Evolutionary conservation across 2,329 filamentous ascomycete species (phyloP).

Genomic region (Trichothecium roseum): DNA sequence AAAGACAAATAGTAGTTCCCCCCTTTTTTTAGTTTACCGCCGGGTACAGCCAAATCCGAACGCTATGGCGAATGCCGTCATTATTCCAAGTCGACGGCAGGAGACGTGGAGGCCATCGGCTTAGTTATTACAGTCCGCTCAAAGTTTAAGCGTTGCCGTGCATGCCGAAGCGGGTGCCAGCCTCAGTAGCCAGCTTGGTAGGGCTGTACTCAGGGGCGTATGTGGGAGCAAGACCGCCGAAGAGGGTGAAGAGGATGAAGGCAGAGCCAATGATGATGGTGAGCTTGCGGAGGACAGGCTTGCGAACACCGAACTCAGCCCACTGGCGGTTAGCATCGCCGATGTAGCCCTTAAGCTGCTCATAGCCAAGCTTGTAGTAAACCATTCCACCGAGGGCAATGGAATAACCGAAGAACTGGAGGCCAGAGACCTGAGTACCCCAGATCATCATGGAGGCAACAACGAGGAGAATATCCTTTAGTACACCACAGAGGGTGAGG

Average conservation of each 20-base stretch:
- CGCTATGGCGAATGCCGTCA: constrained; percentile 8
- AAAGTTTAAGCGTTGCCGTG: not conserved
- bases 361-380: constrained; percentile 78
- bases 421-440: constrained; percentile 60
- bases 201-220: constrained; percentile 47
- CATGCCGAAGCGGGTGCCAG: constrained; percentile 39
- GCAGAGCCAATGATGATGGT: constrained; percentile 56
- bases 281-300: constrained; percentile 69
- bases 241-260: constrained; percentile 57
- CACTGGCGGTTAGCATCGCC: constrained; percentile 64
- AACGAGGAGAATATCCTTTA: constrained; percentile 81
- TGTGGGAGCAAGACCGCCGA: constrained; percentile 55
- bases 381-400: constrained; percentile 67
- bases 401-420: constrained; percentile 77
- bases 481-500: constrained; percentile 76
- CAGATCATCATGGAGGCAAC: constrained; percentile 72
- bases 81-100: not conserved
- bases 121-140: not conserved
- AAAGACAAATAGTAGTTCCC: constrained; percentile 7
- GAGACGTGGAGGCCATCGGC: not conserved
- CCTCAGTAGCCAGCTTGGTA: constrained; percentile 34
- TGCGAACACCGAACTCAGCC: constrained; percentile 73
- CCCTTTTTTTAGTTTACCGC: constrained; percentile 18
- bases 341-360: constrained; percentile 73
- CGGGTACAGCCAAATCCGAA: constrained; percentile 16